Percentiles rank a stretch among this genome's conserved stretches.
phyloP scores from a whole-genome alignment of 202 grass and related monocot species.

The Dendrocalamus latiflorus region DNA sequence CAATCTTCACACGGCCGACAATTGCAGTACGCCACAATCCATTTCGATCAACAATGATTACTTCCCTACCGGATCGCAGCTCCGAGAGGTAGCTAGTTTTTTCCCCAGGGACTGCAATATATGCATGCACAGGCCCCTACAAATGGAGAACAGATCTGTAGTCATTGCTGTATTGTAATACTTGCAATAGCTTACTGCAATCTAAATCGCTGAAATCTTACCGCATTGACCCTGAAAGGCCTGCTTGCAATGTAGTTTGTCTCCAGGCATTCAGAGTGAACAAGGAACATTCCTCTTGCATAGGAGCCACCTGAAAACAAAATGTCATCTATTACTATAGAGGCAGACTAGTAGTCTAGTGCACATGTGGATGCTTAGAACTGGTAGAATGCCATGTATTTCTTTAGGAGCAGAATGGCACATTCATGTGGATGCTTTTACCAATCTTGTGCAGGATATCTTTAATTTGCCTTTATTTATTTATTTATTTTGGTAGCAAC shows the following conservation, averaged over 20 bases:
- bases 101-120: conserved; percentile 78
- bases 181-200: neutral
- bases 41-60: conserved; percentile 62
- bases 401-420: neutral
- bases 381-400: neutral
- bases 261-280: conserved; percentile 97
- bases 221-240: conserved; percentile 94
- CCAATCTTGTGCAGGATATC: neutral
- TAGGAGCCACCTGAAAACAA: conserved; percentile 68
- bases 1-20: conserved; percentile 88
- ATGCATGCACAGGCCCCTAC: conserved; percentile 89
- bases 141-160: neutral
- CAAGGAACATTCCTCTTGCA: conserved; percentile 87
- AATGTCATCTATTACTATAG: conserved; percentile 6
- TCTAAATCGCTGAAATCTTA: conserved; percentile 30
- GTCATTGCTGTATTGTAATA: conserved; percentile 2
- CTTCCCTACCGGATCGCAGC: conserved; percentile 77
- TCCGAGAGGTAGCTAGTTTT: conserved; percentile 91
- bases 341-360: neutral
- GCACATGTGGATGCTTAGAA: neutral
- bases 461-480: neutral
- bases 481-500: neutral
- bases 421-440: conserved; percentile 7
- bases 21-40: conserved; percentile 65
- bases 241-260: conserved; percentile 90